Evolutionary conservation across 2,329 filamentous ascomycete species (phyloP).

Genomic region (Esteya vermicola): DNA sequence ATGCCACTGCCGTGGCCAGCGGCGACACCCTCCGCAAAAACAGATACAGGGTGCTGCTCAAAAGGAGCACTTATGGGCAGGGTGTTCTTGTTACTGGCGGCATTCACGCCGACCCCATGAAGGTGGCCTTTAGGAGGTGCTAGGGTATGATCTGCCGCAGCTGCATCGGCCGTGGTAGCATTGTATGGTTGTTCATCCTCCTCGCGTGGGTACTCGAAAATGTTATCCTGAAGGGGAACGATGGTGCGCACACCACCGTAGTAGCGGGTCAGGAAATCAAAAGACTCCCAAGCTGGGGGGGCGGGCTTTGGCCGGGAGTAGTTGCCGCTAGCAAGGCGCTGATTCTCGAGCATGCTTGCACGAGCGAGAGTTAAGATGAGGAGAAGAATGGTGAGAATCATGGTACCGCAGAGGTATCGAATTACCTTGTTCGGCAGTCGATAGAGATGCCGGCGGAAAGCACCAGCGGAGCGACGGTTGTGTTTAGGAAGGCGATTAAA

Average conservation of each 20-base stretch:
- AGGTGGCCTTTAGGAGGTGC: constrained; percentile 12
- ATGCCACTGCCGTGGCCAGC: constrained; percentile 18
- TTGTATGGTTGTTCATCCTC: constrained; percentile 41
- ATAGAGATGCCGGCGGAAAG: constrained; percentile 29
- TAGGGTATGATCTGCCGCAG: neutral
- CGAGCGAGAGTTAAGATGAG: constrained; percentile 66
- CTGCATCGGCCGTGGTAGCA: constrained; percentile 6
- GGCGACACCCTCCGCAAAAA: constrained; percentile 22
- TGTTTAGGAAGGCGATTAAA: neutral
- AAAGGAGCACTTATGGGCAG: constrained; percentile 9
- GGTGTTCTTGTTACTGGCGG: constrained; percentile 7
- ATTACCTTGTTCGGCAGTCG: constrained; percentile 59
- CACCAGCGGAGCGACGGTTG: neutral
- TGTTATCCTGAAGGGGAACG: constrained; percentile 49
- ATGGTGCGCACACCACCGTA: constrained; percentile 75
- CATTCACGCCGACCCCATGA: constrained; percentile 9
- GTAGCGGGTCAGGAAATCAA: constrained; percentile 74
- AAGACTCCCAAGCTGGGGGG: constrained; percentile 68
- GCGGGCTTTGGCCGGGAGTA: constrained; percentile 45
- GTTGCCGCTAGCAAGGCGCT: constrained; percentile 38
- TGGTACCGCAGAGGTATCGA: constrained; percentile 60
- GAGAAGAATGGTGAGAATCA: constrained; percentile 55
- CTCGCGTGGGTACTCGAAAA: constrained; percentile 65
- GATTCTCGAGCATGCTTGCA: constrained; percentile 58
- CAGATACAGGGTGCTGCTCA: constrained; percentile 5